Evolutionary conservation across 2,329 filamentous ascomycete genomes (phyloP).

Genomic region (Colletotrichum melonis): DNA sequence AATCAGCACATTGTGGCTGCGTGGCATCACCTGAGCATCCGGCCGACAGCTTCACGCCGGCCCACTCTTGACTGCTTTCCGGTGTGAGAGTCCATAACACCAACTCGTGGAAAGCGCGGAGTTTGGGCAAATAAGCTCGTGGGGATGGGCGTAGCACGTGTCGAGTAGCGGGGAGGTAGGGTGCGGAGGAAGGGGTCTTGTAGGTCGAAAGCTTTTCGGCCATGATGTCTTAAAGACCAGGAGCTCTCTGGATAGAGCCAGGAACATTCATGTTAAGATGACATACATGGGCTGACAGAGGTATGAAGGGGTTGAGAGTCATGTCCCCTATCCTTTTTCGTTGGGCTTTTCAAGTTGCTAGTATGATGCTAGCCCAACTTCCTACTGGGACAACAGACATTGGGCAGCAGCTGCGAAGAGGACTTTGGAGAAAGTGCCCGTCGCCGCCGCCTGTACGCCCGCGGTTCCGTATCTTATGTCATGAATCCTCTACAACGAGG

Average conservation of each 20-base stretch:
- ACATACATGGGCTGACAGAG: background rate
- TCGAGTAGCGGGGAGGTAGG: background rate
- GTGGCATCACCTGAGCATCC: slow-evolving; percentile 15
- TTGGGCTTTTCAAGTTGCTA: background rate
- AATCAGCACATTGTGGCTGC: background rate
- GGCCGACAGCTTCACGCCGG: background rate
- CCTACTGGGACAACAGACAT: background rate
- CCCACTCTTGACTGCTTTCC: no score
- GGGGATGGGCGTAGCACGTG: background rate
- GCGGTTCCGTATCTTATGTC: no score
- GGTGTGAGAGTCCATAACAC: background rate
- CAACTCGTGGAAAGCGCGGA: background rate
- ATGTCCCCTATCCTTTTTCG: background rate
- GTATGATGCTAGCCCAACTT: background rate
- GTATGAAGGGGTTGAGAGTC: background rate
- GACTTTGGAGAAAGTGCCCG: no score
- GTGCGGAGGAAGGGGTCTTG: background rate
- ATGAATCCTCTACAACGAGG: no score
- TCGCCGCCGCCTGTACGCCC: no score
- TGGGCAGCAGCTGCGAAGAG: background rate
- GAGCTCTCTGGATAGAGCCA: background rate
- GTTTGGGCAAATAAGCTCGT: background rate
- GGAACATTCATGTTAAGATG: background rate
- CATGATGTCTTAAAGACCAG: background rate
- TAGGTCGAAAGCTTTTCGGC: background rate